These are phyloP conservation scores for Fusarium torulosum DNA, from an alignment of 2,329 filamentous ascomycete genomes.

Conservation along the genomic window DNA sequence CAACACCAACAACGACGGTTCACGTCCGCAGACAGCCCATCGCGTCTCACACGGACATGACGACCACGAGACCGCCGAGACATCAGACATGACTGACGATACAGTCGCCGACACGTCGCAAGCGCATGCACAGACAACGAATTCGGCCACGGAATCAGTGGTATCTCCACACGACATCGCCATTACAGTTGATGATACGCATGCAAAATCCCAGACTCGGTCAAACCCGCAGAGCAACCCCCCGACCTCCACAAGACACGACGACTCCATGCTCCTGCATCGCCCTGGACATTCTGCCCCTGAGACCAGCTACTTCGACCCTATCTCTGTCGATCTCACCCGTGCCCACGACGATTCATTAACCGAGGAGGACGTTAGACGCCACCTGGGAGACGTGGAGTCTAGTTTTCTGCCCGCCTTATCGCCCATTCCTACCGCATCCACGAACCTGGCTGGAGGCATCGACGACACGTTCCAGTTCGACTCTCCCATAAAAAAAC, in stretches of 20 bases:
- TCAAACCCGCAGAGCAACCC: conserved; percentile 11
- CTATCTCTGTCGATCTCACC: conserved; percentile 54
- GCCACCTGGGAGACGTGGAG: conserved; percentile 73
- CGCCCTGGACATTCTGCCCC: conserved; percentile 39
- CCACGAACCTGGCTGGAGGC: conserved; percentile 51
- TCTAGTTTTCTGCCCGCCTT: conserved; percentile 72
- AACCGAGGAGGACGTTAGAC: conserved; percentile 65
- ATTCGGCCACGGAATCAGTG: conserved; percentile 19
- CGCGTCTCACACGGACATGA: conserved; percentile 42
- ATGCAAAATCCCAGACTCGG: conserved; percentile 20
- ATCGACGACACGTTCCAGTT: conserved; percentile 72
- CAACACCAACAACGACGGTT: conserved; percentile 18
- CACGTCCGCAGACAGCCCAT: conserved; percentile 46
- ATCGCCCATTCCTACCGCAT: conserved; percentile 66
- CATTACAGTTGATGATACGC: conserved; percentile 33
- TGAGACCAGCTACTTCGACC: conserved; percentile 60
- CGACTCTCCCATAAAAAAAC: conserved; percentile 57
- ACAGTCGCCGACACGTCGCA: conserved; percentile 32
- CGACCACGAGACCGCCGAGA: conserved; percentile 27
- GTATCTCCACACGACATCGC: conserved; percentile 32
- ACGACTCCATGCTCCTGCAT: conserved; percentile 37
- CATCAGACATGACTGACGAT: conserved; percentile 36
- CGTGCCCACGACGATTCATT: conserved; percentile 59
- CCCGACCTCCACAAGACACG: conserved; percentile 25
- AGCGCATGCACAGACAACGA: conserved; percentile 1